Percentiles rank a stretch among this genome's conserved stretches.
Evolutionary conservation across 441 rosid genomes (phyloP).

Genomic region (Isatis lusitanica): DNA sequence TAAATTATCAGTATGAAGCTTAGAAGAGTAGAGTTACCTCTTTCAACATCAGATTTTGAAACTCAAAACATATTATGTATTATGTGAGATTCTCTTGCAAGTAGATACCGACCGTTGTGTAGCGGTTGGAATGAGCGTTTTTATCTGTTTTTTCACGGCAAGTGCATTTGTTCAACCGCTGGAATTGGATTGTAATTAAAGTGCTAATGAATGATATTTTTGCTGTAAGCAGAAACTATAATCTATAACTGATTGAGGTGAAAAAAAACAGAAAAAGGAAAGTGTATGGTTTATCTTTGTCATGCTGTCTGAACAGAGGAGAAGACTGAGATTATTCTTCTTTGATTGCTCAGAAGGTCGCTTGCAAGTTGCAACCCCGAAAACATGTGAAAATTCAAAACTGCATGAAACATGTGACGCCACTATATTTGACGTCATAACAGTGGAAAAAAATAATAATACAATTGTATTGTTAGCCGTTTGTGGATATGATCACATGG

Average conservation of each 20-base stretch:
- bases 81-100: conserved; percentile 15
- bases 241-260: not conserved
- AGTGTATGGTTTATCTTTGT: not conserved
- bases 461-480: too few relatives aligned
- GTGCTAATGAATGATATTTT: conserved; percentile 10
- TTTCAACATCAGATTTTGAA: not conserved
- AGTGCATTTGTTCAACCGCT: not conserved
- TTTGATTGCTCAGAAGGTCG: too few relatives aligned
- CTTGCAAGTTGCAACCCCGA: too few relatives aligned
- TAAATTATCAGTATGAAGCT: conserved; percentile 20
- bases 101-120: not conserved
- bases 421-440: too few relatives aligned
- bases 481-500: too few relatives aligned
- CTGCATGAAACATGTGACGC: too few relatives aligned
- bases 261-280: not conserved
- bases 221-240: conserved; percentile 16
- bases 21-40: conserved; percentile 1
- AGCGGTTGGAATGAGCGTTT: not conserved
- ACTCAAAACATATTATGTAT: not conserved
- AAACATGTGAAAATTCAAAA: too few relatives aligned
- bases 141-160: not conserved
- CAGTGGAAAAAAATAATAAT: too few relatives aligned
- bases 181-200: conserved; percentile 14
- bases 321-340: not conserved
- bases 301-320: not conserved